phyloP scores from a whole-genome alignment of 192 early-diverging fungal species.

The Mortierella claussenii region DNA sequence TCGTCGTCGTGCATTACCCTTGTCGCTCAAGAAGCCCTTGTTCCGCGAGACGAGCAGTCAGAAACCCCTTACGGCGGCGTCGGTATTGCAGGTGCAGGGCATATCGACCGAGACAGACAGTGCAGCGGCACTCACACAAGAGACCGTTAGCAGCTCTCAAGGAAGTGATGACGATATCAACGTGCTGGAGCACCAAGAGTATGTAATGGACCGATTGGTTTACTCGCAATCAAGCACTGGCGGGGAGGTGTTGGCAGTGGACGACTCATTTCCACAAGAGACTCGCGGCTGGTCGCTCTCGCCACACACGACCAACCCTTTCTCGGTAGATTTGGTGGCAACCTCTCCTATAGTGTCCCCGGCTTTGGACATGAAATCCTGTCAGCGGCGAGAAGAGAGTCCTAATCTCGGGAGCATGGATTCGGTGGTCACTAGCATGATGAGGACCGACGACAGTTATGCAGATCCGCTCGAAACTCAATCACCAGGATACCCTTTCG shows the following conservation, averaged over 20 bases:
- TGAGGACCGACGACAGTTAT: neutral
- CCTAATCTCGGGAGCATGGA: neutral
- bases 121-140: conserved; percentile 2
- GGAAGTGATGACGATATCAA: neutral
- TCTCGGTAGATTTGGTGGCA: neutral
- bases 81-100: neutral
- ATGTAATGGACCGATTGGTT: neutral
- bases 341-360: neutral
- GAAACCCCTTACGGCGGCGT: neutral
- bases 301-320: neutral
- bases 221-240: neutral
- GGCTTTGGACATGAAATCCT: neutral
- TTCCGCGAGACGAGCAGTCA: neutral
- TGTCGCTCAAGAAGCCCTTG: neutral
- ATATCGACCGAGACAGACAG: neutral
- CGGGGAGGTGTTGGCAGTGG: too few relatives aligned
- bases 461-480: neutral
- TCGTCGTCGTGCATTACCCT: neutral
- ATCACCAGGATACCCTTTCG: neutral
- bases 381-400: neutral
- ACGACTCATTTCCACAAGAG: neutral
- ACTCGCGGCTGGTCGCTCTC: neutral
- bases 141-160: conserved; percentile 3
- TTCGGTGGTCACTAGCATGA: neutral
- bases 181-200: neutral